Evolutionary conservation across 345 rosid genomes (phyloP).

Genomic region (Brassica nigra): DNA sequence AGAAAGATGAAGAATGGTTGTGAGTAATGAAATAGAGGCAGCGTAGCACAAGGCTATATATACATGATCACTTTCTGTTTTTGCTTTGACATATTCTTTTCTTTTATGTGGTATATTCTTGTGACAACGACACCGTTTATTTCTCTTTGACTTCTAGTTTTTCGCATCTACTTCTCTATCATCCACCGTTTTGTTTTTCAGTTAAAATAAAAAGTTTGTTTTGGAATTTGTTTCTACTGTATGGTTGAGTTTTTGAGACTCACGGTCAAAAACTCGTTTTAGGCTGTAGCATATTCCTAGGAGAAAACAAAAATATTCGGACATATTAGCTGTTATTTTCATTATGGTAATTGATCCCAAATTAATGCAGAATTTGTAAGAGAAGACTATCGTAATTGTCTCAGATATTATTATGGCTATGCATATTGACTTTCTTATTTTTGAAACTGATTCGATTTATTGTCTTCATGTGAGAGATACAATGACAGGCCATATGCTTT

Average conservation of each 20-base stretch:
- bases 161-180: background rate
- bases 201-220: background rate
- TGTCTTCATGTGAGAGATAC: background rate
- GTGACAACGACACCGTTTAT: constrained; percentile 29
- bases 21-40: constrained; percentile 14
- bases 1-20: constrained; percentile 6
- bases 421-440: background rate
- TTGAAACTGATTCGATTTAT: background rate
- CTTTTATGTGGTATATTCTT: constrained; percentile 33
- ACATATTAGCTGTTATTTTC: constrained; percentile 16
- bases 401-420: constrained; percentile 1
- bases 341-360: constrained; percentile 14
- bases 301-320: constrained; percentile 8
- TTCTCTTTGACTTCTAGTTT: constrained; percentile 23
- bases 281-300: constrained; percentile 23
- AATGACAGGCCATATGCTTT: background rate
- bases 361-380: constrained; percentile 13
- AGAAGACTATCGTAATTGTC: background rate
- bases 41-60: constrained; percentile 26
- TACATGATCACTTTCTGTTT: constrained; percentile 26
- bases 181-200: constrained; percentile 1
- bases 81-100: constrained; percentile 35
- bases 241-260: constrained; percentile 3
- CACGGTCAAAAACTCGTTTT: constrained; percentile 10
- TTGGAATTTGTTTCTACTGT: background rate